Evolutionary conservation across 768 basidiomycete genomes (phyloP).

Genomic region (Xerocomellus intermedius): DNA sequence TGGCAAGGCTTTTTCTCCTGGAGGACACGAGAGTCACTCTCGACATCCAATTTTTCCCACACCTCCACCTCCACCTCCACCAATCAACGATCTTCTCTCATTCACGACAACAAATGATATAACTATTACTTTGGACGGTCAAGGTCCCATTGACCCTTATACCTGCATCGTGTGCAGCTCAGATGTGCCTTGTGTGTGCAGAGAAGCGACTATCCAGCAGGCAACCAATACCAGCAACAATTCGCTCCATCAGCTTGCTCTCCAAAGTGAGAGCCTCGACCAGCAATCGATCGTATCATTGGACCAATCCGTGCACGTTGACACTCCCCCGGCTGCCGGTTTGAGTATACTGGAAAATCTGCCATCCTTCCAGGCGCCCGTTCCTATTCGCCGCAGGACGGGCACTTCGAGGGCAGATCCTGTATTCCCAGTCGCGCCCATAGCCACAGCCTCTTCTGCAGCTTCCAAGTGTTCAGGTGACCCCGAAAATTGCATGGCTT

Average conservation of each 20-base stretch:
- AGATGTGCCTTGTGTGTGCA: slow-evolving; percentile 72
- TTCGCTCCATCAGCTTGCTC: slow-evolving; percentile 11
- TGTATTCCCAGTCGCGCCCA: slow-evolving; percentile 52
- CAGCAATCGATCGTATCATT: slow-evolving; percentile 18
- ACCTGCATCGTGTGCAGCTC: slow-evolving; percentile 75
- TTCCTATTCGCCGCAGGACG: slow-evolving; percentile 69
- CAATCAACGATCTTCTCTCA: slow-evolving; percentile 35
- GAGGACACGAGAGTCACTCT: slow-evolving; percentile 24
- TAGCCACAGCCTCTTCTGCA: slow-evolving; percentile 30
- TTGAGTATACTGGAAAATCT: slow-evolving; percentile 74
- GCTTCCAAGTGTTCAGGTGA: slow-evolving; percentile 72
- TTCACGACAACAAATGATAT: slow-evolving; percentile 34
- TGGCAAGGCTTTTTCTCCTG: slow-evolving; percentile 34
- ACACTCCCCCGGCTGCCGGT: slow-evolving; percentile 28
- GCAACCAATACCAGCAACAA: slow-evolving; percentile 24
- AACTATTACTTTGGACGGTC: slow-evolving; percentile 33
- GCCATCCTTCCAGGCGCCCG: slow-evolving; percentile 76
- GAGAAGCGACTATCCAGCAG: slow-evolving; percentile 58
- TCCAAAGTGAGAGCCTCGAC: slow-evolving; percentile 12
- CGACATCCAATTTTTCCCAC: slow-evolving; percentile 31
- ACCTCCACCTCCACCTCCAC: slow-evolving; percentile 30
- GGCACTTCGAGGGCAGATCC: slow-evolving; percentile 40
- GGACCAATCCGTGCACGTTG: slow-evolving; percentile 28
- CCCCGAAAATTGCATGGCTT: slow-evolving; percentile 81
- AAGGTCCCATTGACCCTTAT: slow-evolving; percentile 33